phyloP scores from a whole-genome alignment of 78 protist species.

The Dictyostelium firmibasis region DNA sequence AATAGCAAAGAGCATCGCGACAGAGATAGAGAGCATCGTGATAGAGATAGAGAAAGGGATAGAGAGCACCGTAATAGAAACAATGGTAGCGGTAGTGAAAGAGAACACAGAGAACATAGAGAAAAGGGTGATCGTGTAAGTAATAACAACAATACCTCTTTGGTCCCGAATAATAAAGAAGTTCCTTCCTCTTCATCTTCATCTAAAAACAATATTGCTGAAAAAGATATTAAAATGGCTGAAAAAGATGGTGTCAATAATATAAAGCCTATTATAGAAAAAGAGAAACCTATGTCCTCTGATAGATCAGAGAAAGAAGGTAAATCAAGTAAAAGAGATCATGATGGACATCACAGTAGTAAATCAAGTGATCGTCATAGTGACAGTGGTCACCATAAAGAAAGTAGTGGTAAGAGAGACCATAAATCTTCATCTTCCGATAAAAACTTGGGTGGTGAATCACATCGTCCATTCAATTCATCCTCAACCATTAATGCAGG shows the following conservation, averaged over 20 bases:
- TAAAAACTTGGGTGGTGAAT: not conserved
- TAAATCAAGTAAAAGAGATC: not conserved
- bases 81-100: not conserved
- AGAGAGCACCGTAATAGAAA: not conserved
- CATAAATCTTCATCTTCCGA: not conserved
- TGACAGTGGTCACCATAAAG: not conserved
- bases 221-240: not conserved
- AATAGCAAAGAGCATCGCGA: too few relatives aligned
- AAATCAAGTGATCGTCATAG: not conserved
- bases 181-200: not conserved
- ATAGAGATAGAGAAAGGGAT: not conserved
- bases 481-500: not conserved
- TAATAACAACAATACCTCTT: not conserved
- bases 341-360: not conserved
- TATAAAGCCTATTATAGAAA: not conserved
- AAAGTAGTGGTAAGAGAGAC: not conserved
- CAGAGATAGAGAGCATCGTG: conserved; percentile 16
- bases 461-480: not conserved
- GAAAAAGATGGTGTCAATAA: not conserved
- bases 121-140: not conserved
- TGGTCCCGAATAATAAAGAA: not conserved
- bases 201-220: not conserved
- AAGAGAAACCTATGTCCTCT: not conserved
- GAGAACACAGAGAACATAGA: not conserved
- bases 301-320: not conserved